Evolutionary conservation across 1,284 basidiomycete species (phyloP).

Genomic region (Heterobasidion occidentale): DNA sequence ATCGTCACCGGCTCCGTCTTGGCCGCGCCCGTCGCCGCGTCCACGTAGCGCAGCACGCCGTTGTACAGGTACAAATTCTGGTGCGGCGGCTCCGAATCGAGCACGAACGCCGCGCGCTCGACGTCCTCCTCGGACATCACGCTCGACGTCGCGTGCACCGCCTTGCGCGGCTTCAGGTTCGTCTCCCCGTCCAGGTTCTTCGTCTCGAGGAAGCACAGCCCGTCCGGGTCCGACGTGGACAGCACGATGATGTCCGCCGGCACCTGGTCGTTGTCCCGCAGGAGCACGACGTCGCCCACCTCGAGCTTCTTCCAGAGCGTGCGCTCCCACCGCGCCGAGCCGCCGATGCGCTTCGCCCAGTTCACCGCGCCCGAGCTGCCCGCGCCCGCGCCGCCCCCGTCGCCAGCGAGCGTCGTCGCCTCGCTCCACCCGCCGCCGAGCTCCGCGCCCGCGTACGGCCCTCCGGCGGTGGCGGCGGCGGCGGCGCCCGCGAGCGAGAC

Average conservation of each 20-base stretch:
- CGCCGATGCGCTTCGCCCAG: conserved; percentile 59
- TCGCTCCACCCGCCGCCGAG: conserved; percentile 6
- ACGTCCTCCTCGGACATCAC: conserved; percentile 89
- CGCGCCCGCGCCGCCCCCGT: conserved; percentile 9
- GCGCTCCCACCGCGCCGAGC: conserved; percentile 85
- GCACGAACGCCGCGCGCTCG: conserved; percentile 77
- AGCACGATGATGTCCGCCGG: conserved; percentile 93
- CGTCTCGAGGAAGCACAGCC: conserved; percentile 85
- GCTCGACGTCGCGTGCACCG: conserved; percentile 68
- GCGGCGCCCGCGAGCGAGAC: conserved; percentile 7
- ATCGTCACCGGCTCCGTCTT: conserved; percentile 73
- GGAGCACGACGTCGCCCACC: conserved; percentile 90
- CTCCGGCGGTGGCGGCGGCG: background rate
- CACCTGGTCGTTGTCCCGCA: conserved; percentile 91
- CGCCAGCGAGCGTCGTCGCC: conserved; percentile 18
- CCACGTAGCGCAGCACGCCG: conserved; percentile 74
- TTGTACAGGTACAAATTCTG: conserved; percentile 92
- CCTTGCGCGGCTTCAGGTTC: conserved; percentile 84
- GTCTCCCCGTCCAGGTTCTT: conserved; percentile 98
- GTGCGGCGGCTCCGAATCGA: conserved; percentile 92
- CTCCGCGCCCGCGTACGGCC: background rate
- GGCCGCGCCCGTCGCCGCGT: conserved; percentile 37
- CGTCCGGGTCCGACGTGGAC: conserved; percentile 79
- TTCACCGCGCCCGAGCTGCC: conserved; percentile 68
- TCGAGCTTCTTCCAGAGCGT: conserved; percentile 99